These are phyloP conservation scores for Tuber brumale DNA, from an alignment of 495 filamentous ascomycete species.

Conservation along the genomic window DNA sequence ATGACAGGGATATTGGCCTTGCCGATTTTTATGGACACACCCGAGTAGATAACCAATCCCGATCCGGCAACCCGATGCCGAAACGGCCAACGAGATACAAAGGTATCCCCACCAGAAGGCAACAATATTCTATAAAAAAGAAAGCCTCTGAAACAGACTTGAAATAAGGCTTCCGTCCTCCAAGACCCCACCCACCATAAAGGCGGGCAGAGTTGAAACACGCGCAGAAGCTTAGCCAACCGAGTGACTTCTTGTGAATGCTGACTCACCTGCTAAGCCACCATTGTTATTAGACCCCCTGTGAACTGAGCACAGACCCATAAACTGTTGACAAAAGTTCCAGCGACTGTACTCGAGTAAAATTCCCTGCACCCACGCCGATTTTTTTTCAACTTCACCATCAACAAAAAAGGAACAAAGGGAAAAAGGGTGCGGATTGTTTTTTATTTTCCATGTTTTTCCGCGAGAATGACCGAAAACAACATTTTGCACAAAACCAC, in stretches of 20 bases:
- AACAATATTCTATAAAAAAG: neutral
- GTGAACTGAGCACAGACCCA: neutral
- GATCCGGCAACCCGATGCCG: neutral
- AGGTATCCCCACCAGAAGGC: neutral
- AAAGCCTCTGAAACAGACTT: neutral
- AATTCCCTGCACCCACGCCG: neutral
- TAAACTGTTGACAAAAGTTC: neutral
- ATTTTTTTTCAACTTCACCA: neutral
- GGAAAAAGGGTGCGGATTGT: neutral
- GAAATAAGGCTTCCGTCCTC: neutral
- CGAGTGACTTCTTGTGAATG: neutral
- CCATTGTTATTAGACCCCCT: neutral
- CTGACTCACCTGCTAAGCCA: neutral
- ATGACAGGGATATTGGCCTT: no score
- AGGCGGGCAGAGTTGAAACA: neutral
- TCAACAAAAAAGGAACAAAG: no score
- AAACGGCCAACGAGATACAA: neutral
- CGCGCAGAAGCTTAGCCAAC: neutral
- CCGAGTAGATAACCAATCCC: neutral
- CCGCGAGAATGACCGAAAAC: neutral
- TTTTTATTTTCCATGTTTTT: neutral
- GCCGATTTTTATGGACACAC: no score
- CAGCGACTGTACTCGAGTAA: neutral
- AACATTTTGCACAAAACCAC: slow-evolving; percentile 4
- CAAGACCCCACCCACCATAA: neutral